phyloP scores from a whole-genome alignment of 805 yeast genomes.

The Cyberlindnera euphorbiae region DNA sequence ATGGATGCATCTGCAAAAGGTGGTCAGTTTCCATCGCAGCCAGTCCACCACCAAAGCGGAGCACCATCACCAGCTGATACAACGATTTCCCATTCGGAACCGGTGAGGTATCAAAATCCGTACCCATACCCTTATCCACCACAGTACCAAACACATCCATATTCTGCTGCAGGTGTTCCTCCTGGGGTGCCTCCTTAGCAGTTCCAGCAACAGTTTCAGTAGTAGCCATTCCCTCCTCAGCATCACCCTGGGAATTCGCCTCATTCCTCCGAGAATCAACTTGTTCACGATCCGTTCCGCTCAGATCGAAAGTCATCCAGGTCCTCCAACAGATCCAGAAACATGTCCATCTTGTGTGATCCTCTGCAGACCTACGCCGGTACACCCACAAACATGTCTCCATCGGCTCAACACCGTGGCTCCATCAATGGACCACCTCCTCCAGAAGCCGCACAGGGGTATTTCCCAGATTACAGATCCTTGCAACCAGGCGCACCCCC shows the following conservation, averaged over 20 bases:
- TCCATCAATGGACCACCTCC: conserved; percentile 1
- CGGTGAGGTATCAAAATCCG: conserved; percentile 13
- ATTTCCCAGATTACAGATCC: conserved; percentile 20
- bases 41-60: conserved; percentile 3
- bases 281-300: conserved; percentile 23
- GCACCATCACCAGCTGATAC: conserved; percentile 14
- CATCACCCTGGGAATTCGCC: not conserved
- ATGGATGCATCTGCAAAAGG: conserved; percentile 11
- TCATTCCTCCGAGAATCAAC: conserved; percentile 9
- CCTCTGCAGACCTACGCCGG: conserved; percentile 24
- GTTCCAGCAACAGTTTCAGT: conserved; percentile 7
- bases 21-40: conserved; percentile 9
- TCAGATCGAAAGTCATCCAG: conserved; percentile 20
- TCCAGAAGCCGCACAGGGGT: conserved; percentile 1
- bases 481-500: conserved; percentile 1
- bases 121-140: conserved; percentile 25
- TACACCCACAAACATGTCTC: conserved; percentile 14
- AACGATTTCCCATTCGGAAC: conserved; percentile 1
- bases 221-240: conserved; percentile 4
- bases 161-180: not conserved
- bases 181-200: conserved; percentile 6
- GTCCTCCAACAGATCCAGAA: conserved; percentile 21
- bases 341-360: conserved; percentile 25
- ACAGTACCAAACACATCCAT: conserved; percentile 10
- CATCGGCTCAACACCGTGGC: too few species aligned